These are phyloP conservation scores for Pleurotus platypus DNA, from an alignment of 768 basidiomycete species.

Conservation along the genomic window DNA sequence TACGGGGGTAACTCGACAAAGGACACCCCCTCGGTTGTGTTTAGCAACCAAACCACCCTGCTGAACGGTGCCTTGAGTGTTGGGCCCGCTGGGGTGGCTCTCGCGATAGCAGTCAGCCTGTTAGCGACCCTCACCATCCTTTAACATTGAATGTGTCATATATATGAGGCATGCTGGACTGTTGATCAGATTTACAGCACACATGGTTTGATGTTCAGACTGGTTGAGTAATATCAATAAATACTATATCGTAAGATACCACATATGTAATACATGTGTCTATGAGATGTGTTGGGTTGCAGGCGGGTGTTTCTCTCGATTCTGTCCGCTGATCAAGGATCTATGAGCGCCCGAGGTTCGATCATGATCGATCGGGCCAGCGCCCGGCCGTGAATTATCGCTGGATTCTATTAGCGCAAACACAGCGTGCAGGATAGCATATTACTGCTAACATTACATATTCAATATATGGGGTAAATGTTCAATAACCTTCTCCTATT, in stretches of 20 bases:
- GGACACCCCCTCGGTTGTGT: constrained; percentile 48
- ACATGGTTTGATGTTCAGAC: too few relatives aligned
- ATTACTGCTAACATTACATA: too few relatives aligned
- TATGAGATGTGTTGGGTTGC: background rate
- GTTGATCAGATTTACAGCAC: background rate
- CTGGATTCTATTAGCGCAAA: too few relatives aligned
- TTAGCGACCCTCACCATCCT: constrained; percentile 16
- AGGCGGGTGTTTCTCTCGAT: too few relatives aligned
- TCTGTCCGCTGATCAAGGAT: too few relatives aligned
- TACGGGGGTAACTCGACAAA: constrained; percentile 50
- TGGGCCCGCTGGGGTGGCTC: constrained; percentile 13
- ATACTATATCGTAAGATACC: constrained; percentile 1
- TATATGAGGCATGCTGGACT: too few relatives aligned
- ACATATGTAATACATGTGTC: constrained; percentile 3
- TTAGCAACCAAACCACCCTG: constrained; percentile 56
- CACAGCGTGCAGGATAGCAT: too few relatives aligned
- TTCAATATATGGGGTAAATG: too few relatives aligned
- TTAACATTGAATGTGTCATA: background rate
- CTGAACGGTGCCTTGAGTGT: constrained; percentile 39
- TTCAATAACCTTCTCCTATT: too few relatives aligned
- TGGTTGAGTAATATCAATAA: constrained; percentile 6
- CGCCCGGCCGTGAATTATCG: too few relatives aligned
- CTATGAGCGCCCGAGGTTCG: too few relatives aligned
- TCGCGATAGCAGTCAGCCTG: constrained; percentile 21
- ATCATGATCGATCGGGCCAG: too few relatives aligned